These are phyloP conservation scores for Penicillium sp. DNA, from an alignment of 2,329 filamentous ascomycete genomes.

Conservation along the genomic window DNA sequence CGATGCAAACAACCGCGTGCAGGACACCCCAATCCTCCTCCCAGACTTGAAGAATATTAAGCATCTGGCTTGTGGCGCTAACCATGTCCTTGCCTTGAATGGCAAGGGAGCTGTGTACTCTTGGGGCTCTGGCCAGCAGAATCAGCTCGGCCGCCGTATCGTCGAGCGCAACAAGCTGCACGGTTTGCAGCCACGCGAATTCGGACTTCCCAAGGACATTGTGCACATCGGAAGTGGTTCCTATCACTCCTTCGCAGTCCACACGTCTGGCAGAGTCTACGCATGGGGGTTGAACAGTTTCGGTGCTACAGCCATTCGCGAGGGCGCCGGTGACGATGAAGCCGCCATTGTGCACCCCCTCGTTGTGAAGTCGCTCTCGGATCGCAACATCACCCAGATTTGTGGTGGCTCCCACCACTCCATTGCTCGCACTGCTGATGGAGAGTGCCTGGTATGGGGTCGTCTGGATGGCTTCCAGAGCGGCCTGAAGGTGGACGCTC, in stretches of 20 bases:
- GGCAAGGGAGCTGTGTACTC: constrained; percentile 60
- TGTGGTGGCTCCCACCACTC: constrained; percentile 78
- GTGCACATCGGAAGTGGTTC: constrained; percentile 67
- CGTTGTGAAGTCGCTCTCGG: constrained; percentile 64
- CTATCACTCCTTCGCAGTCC: constrained; percentile 79
- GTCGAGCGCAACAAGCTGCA: constrained; percentile 60
- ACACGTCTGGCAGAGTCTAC: constrained; percentile 68
- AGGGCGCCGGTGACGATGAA: constrained; percentile 66
- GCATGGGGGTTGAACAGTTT: constrained; percentile 88
- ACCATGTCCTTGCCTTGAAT: constrained; percentile 60
- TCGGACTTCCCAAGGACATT: constrained; percentile 60
- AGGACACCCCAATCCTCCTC: constrained; percentile 49
- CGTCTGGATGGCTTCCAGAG: constrained; percentile 61
- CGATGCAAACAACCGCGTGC: constrained; percentile 47
- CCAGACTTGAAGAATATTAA: constrained; percentile 56
- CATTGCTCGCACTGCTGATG: constrained; percentile 54
- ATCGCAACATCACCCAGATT: constrained; percentile 66
- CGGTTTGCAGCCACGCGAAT: constrained; percentile 57
- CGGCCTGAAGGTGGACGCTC: constrained; percentile 59
- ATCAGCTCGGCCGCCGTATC: constrained; percentile 66
- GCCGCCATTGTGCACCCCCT: constrained; percentile 72
- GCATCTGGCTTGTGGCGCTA: constrained; percentile 56
- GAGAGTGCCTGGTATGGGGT: constrained; percentile 61
- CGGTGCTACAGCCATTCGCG: constrained; percentile 71
- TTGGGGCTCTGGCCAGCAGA: constrained; percentile 69